Evolutionary conservation across 148 eudicot species (phyloP), one percentile per base, ranked within the genome.

Genomic region (Fagopyrum esculentum): DNA sequence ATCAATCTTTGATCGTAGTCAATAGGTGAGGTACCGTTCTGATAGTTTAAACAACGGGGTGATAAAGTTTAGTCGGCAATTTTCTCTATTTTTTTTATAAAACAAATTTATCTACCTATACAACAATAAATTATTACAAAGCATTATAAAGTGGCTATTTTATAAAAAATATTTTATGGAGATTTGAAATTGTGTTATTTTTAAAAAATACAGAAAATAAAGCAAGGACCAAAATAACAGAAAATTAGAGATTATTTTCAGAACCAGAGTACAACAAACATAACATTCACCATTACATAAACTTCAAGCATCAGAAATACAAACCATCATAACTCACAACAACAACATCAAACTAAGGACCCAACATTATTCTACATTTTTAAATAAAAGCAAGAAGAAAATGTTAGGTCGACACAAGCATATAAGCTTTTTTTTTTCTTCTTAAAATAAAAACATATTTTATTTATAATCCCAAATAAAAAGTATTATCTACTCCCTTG

Each of bases 311-410:
- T 35, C 40, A 35, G 40, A 61, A 59, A 61, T n/a, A 61, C 68
- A 61, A 61, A 9, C 60, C 16, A 5, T 4, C 4, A 55, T 17
- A 9, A 3, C 22, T 9, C 1, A 61, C 26, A 22, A 35, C 16
- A 40, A 35, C 46, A 40, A 66, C 71, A 66, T 15, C 6, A 43
- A 7, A 60, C 22, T 3, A 22, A 60, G 13, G 47, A 2, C 71
- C 71, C 9, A 4, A 43, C 71, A 40, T 66, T 66, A 13, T 66
- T 15, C 71, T 13, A 35, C 19, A 66, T 66, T 63, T 63, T 29
- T 6, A 30, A 19, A 66, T 35, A 66, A 59, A 66, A 66, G 3
- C 69, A 66, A 40, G 47, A 64, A 64, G 70, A 64, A 35, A 64
- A 64, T 13, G 46, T 35, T 17, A 64, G 70, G 17, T 44, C 16